Evolutionary conservation across 805 yeast species (phyloP).

Genomic region (Candida xiaguanensis): DNA sequence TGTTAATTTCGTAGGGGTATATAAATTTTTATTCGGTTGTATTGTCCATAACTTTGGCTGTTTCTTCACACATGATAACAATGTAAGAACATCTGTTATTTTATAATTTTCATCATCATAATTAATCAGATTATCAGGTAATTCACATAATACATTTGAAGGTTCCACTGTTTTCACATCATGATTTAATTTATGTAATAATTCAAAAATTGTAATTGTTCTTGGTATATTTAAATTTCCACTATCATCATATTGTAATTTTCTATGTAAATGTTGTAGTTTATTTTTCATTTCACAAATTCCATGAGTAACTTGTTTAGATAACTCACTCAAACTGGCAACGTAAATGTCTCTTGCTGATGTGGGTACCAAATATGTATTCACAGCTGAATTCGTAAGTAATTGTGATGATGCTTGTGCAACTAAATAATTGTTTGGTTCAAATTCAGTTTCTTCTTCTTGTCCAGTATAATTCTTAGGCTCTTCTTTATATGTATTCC

Average conservation of each 20-base stretch:
- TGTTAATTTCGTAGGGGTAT: slow-evolving; percentile 31
- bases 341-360: slow-evolving; percentile 33
- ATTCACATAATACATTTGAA: slow-evolving; percentile 10
- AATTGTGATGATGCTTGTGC: slow-evolving; percentile 34
- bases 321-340: slow-evolving; percentile 31
- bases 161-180: background rate
- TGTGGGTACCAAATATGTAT: slow-evolving; percentile 34
- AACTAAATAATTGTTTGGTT: slow-evolving; percentile 25
- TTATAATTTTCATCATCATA: slow-evolving; percentile 13
- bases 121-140: slow-evolving; percentile 8
- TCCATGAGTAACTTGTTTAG: slow-evolving; percentile 37
- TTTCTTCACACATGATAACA: slow-evolving; percentile 48
- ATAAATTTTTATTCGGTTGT: slow-evolving; percentile 22
- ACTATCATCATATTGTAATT: slow-evolving; percentile 37
- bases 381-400: slow-evolving; percentile 29
- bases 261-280: slow-evolving; percentile 44
- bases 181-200: slow-evolving; percentile 19
- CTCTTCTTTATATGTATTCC: background rate
- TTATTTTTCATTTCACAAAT: slow-evolving; percentile 38
- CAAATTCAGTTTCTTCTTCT: slow-evolving; percentile 11
- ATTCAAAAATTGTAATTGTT: slow-evolving; percentile 32
- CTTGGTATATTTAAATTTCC: slow-evolving; percentile 30
- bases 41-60: slow-evolving; percentile 45
- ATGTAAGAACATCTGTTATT: slow-evolving; percentile 32
- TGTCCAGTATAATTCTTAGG: slow-evolving; percentile 7